Base-by-base conservation (phyloP, 805 yeast genomes). In the Candida krabiensis region DNA sequence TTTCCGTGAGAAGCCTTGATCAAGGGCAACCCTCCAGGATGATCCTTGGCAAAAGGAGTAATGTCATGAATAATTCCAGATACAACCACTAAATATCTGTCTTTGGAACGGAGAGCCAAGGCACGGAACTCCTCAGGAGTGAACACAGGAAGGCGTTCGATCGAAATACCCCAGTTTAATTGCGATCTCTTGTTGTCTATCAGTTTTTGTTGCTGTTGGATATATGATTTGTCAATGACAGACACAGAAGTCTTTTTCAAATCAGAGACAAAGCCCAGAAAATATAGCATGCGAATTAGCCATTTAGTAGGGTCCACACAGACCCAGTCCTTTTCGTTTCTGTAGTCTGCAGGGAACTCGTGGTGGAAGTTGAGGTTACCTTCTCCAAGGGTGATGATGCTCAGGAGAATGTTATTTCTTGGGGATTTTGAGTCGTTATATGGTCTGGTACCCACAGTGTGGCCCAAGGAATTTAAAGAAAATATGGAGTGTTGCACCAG, bases 281-380 rank as follows among this genome's bases (percentile, higher is more conserved):
- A 60, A 34, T 70, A 67, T 42, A 79, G 58, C 1, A 68, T 24
- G 63, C 72, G 72, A 37, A 90, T 71, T 35, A 78, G 68, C 82
- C 87, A 79, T 67, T 86, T 89, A 28, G 95, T 83, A 9, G 97
- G 96, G 61, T 90, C 98, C 61, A 79, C 83, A 32, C 83, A 82
- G 62, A 79, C 80, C 75, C 81, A 72, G 45, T 79, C 75, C 39
- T 77, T 66, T 5, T 89, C 86, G 49, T 80, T 80, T 44, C 96
- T 73, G 65, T 83, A 89, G 63, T 90, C 97, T 47, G 84, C 80
- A 5, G 96, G 96, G 63, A 90, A 90, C 65, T 88, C 96, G 66
- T 91, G 96, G 66, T 90, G 98, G 67, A 85, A 91, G 65, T 89
- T 90, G 62, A 88, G 95, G 63, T 80, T 80, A 4, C 95, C 91